Conservation (phyloP, 352 stramenopile species). For the Globisporangium cylindrosporum region DNA sequence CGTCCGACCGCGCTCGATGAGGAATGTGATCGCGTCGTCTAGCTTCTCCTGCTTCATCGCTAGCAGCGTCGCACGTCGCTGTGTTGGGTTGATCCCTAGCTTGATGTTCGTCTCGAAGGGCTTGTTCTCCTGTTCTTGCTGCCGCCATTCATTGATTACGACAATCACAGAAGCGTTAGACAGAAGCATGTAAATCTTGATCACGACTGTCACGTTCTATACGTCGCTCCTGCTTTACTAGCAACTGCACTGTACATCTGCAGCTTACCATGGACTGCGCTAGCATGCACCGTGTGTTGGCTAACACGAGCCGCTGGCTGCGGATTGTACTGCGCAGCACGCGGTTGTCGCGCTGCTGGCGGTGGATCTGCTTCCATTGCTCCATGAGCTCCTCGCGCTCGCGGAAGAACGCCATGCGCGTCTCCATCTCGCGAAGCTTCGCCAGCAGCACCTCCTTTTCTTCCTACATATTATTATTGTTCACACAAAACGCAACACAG, state of each 20-base stretch:
- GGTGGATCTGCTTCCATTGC: conserved; percentile 23
- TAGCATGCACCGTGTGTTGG: conserved; percentile 33
- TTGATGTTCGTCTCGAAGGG: conserved; percentile 34
- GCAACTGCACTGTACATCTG: background rate
- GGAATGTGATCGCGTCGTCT: conserved; percentile 30
- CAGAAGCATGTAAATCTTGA: background rate
- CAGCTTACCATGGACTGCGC: conserved; percentile 31
- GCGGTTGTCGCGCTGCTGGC: conserved; percentile 26
- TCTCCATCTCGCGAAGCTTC: conserved; percentile 25
- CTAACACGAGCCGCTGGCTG: conserved; percentile 36
- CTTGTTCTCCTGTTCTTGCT: conserved; percentile 31
- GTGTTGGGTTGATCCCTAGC: conserved; percentile 20
- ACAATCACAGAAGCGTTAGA: background rate
- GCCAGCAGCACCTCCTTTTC: conserved; percentile 32
- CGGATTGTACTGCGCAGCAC: conserved; percentile 29
- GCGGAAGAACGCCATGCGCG: conserved; percentile 27
- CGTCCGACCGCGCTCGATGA: conserved; percentile 31
- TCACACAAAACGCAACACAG: too few species aligned
- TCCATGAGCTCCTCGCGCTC: conserved; percentile 22
- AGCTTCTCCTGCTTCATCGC: conserved; percentile 39
- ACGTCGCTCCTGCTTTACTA: background rate
- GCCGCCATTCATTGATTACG: background rate
- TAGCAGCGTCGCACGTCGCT: conserved; percentile 30
- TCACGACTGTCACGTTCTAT: too few species aligned
- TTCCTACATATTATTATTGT: conserved; percentile 17